Base-by-base conservation (phyloP, 805 yeast genomes). In the Saccharomycopsis selenospora region DNA sequence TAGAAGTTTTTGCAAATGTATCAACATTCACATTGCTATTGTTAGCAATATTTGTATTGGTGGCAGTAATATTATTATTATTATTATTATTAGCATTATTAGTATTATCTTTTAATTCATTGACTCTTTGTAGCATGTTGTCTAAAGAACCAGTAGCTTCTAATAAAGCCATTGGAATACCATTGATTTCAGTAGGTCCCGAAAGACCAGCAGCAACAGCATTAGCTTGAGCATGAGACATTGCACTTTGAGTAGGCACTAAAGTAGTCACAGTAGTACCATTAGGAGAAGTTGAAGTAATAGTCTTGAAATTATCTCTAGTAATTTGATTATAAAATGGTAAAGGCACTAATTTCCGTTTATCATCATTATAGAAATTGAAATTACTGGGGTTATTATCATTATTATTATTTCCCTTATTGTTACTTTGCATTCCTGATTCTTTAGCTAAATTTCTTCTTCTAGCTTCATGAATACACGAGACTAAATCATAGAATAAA, bases 391-490 rank as follows among this genome's bases (percentile, higher is more conserved):
- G 23, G 17, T 14, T 27, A 24, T 53, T 2, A 54, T 51, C 6
- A 51, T 56, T n/a, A 43, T 36, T 28, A 47, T 45, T 36, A 42
- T 52, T 41, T 49, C 46, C 53, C 42, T 54, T 46, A 29, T 55
- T 52, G 7, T 59, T 52, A 49, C 56, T 42, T 18, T 20, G 13
- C 55, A 45, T 3, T 60, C 62, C 30, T 56, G 56, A 28, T 59
- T 57, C 26, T 65, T 64, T 46, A 49, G 72, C 76, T 43, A 73
- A 58, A 30, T 76, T 73, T 47, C 95, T 70, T 61, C 96, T 72
- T 61, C 95, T 73, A 0, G 96, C 96, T 60, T 90, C 97, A 64
- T 90, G 97, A 43, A 90, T 83, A 62, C 95, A 85, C 89, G 95
- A 89, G 10, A 90, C 91, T 46, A 90, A 71, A 64, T 90, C 97